Evolutionary conservation across 805 yeast species (phyloP).

Genomic region (Ogataea dorogensis): DNA sequence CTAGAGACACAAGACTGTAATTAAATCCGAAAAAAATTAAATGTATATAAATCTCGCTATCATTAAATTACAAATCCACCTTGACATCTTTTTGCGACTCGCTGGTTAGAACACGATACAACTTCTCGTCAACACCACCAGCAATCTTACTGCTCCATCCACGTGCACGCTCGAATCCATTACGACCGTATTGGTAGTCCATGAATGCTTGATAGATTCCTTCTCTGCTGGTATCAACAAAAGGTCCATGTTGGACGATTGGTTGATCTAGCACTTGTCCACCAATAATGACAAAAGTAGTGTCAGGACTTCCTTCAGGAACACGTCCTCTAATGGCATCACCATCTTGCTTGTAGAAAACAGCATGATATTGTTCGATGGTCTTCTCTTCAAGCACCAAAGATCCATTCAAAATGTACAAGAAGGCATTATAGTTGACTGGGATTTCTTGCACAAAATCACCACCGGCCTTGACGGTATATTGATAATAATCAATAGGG

Average conservation of each 20-base stretch:
- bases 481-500: slow-evolving; percentile 74
- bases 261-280: slow-evolving; percentile 74
- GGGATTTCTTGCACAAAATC: slow-evolving; percentile 59
- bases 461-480: slow-evolving; percentile 63
- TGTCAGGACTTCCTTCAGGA: slow-evolving; percentile 43
- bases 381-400: slow-evolving; percentile 45
- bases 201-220: slow-evolving; percentile 65
- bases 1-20: neutral
- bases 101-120: slow-evolving; percentile 28
- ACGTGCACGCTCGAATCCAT: slow-evolving; percentile 68
- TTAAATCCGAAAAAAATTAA: slow-evolving; percentile 10
- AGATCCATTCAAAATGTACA: slow-evolving; percentile 65
- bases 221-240: slow-evolving; percentile 71
- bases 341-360: slow-evolving; percentile 71
- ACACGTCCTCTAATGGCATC: slow-evolving; percentile 53
- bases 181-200: slow-evolving; percentile 66
- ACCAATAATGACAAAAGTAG: slow-evolving; percentile 72
- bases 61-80: slow-evolving; percentile 21
- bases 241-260: slow-evolving; percentile 87
- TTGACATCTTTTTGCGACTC: slow-evolving; percentile 15
- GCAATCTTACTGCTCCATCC: slow-evolving; percentile 53
- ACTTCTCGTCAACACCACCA: slow-evolving; percentile 31
- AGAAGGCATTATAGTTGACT: slow-evolving; percentile 60
- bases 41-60: neutral
- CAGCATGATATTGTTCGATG: slow-evolving; percentile 47